phyloP scores from a whole-genome alignment of 2,329 filamentous ascomycete genomes.

The Claviceps cyperi region DNA sequence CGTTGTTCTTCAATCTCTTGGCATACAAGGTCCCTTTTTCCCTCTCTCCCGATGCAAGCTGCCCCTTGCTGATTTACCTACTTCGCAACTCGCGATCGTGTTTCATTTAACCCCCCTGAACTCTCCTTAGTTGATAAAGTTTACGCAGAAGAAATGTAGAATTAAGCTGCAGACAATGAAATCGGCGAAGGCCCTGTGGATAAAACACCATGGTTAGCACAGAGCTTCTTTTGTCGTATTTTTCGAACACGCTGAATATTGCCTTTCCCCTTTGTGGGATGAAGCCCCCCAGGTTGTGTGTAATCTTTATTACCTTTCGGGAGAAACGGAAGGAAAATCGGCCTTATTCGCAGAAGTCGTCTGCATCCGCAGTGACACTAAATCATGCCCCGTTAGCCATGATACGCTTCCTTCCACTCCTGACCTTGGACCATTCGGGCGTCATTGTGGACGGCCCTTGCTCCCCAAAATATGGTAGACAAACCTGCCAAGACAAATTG shows the following conservation, averaged over 20 bases:
- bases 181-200: conserved; percentile 76
- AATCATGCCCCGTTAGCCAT: conserved; percentile 14
- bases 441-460: neutral
- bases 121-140: conserved; percentile 79
- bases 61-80: too few relatives aligned
- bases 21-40: too few relatives aligned
- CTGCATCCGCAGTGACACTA: conserved; percentile 67
- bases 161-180: conserved; percentile 90
- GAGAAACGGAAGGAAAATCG: conserved; percentile 63
- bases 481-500: conserved; percentile 91
- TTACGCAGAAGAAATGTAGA: conserved; percentile 96
- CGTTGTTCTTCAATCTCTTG: too few relatives aligned
- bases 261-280: neutral
- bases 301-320: conserved; percentile 50
- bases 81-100: too few relatives aligned
- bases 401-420: too few relatives aligned
- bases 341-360: conserved; percentile 69
- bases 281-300: neutral
- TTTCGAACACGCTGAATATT: neutral
- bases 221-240: neutral
- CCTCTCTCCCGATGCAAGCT: too few relatives aligned
- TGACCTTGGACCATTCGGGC: too few relatives aligned
- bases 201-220: neutral
- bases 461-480: conserved; percentile 12
- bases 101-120: neutral